These are phyloP conservation scores for Neonectria neomacrospora DNA, from an alignment of 2,329 filamentous ascomycete species.

Conservation along the genomic window DNA sequence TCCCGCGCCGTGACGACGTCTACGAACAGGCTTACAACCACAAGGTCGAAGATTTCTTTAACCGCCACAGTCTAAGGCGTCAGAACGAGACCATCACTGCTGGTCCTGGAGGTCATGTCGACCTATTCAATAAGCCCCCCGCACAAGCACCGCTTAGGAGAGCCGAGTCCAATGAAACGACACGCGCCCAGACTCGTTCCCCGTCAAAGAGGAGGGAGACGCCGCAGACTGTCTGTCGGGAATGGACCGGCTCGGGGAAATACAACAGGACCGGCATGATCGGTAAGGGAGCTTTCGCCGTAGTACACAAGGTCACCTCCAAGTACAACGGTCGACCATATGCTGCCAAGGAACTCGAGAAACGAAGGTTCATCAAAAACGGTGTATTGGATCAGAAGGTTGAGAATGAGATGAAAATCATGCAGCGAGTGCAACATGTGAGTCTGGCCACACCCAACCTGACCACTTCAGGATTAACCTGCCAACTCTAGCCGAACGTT, in stretches of 20 bases:
- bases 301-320: constrained; percentile 88
- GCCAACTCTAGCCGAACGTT: constrained; percentile 74
- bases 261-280: constrained; percentile 88
- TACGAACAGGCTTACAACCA: constrained; percentile 72
- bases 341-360: constrained; percentile 95
- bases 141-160: constrained; percentile 36
- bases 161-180: constrained; percentile 36
- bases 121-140: constrained; percentile 48
- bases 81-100: constrained; percentile 59
- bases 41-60: constrained; percentile 77
- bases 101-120: constrained; percentile 59
- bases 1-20: constrained; percentile 78
- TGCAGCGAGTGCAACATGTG: constrained; percentile 86
- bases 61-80: constrained; percentile 48
- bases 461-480: constrained; percentile 21
- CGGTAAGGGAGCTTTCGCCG: constrained; percentile 94
- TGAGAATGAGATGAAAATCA: constrained; percentile 97
- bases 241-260: constrained; percentile 83
- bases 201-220: constrained; percentile 43
- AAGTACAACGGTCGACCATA: constrained; percentile 86
- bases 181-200: constrained; percentile 23
- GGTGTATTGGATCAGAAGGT: constrained; percentile 90
- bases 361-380: constrained; percentile 92
- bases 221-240: constrained; percentile 54
- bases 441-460: constrained; percentile 48